phyloP scores from a whole-genome alignment of 2,329 filamentous ascomycete species.

The Talaromyces piceae region DNA sequence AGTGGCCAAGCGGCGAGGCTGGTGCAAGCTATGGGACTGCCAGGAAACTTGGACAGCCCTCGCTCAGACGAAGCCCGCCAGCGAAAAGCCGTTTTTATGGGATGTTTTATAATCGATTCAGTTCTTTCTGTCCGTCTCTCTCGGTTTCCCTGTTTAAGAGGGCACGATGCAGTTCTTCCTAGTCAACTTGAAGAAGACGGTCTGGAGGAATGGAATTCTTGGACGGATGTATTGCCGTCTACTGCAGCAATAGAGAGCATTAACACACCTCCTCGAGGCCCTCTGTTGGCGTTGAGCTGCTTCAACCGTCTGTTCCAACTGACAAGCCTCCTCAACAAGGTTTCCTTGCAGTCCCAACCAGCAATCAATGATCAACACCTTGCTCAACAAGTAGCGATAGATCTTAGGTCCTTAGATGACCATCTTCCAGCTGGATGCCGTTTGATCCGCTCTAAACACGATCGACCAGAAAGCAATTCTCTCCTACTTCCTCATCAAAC shows the following conservation, averaged over 20 bases:
- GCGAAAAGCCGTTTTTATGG: slow-evolving; percentile 41
- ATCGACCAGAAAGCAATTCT: slow-evolving; percentile 30
- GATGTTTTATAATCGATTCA: slow-evolving; percentile 49
- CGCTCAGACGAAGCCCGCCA: slow-evolving; percentile 26
- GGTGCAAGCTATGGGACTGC: slow-evolving; percentile 33
- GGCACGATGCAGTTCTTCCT: slow-evolving; percentile 41
- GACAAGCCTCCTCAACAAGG: slow-evolving; percentile 29
- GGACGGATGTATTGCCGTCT: slow-evolving; percentile 47
- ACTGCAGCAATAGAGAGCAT: slow-evolving; percentile 21
- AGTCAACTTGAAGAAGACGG: slow-evolving; percentile 56
- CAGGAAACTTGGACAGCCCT: slow-evolving; percentile 18
- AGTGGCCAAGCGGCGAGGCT: slow-evolving; percentile 47
- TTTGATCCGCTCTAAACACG: slow-evolving; percentile 29
- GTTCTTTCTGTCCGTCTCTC: slow-evolving; percentile 44
- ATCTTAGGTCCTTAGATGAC: slow-evolving; percentile 32
- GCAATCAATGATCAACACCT: slow-evolving; percentile 23
- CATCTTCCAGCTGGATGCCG: slow-evolving; percentile 29
- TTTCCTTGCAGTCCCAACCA: slow-evolving; percentile 22
- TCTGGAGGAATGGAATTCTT: slow-evolving; percentile 67
- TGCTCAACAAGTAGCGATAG: slow-evolving; percentile 28
- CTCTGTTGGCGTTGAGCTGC: slow-evolving; percentile 43
- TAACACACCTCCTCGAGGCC: slow-evolving; percentile 28
- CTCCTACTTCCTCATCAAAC: slow-evolving; percentile 33
- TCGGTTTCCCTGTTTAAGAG: slow-evolving; percentile 38
- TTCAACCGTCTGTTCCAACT: slow-evolving; percentile 45